A percentile compares a stretch with the other conserved stretches of the same genome.
Evolutionary conservation across 2,329 filamentous ascomycete species (phyloP).

Genomic region (Fusarium sp.): DNA sequence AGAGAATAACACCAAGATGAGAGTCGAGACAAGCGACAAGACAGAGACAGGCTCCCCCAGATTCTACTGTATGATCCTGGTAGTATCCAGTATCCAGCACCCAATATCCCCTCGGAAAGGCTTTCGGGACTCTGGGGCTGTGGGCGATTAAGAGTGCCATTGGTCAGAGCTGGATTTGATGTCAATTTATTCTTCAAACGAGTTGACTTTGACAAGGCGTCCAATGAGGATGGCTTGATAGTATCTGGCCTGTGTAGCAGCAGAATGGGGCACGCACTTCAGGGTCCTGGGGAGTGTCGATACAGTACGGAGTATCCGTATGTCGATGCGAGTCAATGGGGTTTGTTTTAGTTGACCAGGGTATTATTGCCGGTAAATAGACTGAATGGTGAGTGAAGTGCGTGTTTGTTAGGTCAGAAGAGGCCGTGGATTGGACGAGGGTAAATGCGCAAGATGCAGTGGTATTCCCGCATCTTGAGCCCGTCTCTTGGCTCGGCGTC

Average conservation of each 20-base stretch:
- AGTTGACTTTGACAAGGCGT: slow-evolving; percentile 45
- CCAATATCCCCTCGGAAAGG: slow-evolving; percentile 6
- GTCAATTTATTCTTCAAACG: slow-evolving; percentile 52
- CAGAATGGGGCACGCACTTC: slow-evolving; percentile 1
- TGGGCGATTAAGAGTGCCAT: slow-evolving; percentile 32
- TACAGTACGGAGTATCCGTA: slow-evolving; percentile 2
- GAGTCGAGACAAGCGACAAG: neutral
- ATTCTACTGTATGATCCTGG: slow-evolving; percentile 28
- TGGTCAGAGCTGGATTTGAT: slow-evolving; percentile 42
- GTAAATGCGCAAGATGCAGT: slow-evolving; percentile 26
- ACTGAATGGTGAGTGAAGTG: slow-evolving; percentile 1
- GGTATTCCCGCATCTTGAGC: slow-evolving; percentile 35
- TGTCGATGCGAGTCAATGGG: slow-evolving; percentile 36
- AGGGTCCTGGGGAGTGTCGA: slow-evolving; percentile 41
- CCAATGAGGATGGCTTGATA: slow-evolving; percentile 48
- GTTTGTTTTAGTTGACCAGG: slow-evolving; percentile 16
- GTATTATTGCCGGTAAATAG: slow-evolving; percentile 1
- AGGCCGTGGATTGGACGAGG: slow-evolving; percentile 31
- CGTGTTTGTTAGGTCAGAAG: slow-evolving; percentile 4
- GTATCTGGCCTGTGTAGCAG: slow-evolving; percentile 22
- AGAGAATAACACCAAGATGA: neutral
- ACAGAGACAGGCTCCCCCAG: slow-evolving; percentile 29
- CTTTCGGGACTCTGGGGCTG: slow-evolving; percentile 18
- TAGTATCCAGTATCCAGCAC: neutral
- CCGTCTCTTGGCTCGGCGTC: slow-evolving; percentile 13